These are phyloP conservation scores for Penicillium canescens DNA, from an alignment of 495 filamentous ascomycete species.

Conservation along the genomic window DNA sequence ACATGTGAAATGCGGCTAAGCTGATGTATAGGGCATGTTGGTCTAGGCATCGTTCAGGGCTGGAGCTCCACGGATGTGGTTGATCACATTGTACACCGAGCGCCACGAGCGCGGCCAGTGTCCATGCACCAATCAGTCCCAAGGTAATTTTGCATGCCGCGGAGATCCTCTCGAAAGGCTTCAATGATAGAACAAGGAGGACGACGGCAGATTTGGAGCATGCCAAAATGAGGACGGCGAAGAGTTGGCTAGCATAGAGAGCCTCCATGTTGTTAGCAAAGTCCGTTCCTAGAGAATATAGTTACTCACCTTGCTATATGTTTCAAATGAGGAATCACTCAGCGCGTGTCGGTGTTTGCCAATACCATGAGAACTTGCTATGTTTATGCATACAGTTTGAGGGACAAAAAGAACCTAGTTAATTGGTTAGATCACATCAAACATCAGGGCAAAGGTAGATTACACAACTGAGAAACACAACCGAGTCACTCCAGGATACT, in stretches of 20 bases:
- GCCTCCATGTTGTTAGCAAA: background rate
- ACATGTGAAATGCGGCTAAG: background rate
- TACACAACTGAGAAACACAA: slow-evolving; percentile 7
- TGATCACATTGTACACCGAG: slow-evolving; percentile 7
- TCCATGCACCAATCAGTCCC: slow-evolving; percentile 4
- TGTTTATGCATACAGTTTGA: slow-evolving; percentile 9
- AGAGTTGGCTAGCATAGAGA: slow-evolving; percentile 4
- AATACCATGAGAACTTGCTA: slow-evolving; percentile 9
- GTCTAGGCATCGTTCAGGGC: slow-evolving; percentile 3
- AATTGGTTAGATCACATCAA: background rate
- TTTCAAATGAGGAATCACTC: background rate
- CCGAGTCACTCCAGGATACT: slow-evolving; percentile 3
- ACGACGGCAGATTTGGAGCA: slow-evolving; percentile 15
- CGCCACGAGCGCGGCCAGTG: slow-evolving; percentile 3
- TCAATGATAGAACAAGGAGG: slow-evolving; percentile 10
- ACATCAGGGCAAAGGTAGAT: background rate
- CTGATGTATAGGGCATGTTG: slow-evolving; percentile 11
- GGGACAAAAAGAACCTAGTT: slow-evolving; percentile 1
- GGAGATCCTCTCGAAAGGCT: slow-evolving; percentile 8
- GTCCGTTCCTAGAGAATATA: no score
- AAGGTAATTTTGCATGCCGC: slow-evolving; percentile 6
- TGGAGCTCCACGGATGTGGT: slow-evolving; percentile 4
- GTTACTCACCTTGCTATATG: slow-evolving; percentile 3
- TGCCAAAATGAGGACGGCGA: slow-evolving; percentile 11
- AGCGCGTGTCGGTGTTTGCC: slow-evolving; percentile 4